phyloP scores from a whole-genome alignment of 2,329 filamentous ascomycete species.

The Plectosphaerella plurivora region DNA sequence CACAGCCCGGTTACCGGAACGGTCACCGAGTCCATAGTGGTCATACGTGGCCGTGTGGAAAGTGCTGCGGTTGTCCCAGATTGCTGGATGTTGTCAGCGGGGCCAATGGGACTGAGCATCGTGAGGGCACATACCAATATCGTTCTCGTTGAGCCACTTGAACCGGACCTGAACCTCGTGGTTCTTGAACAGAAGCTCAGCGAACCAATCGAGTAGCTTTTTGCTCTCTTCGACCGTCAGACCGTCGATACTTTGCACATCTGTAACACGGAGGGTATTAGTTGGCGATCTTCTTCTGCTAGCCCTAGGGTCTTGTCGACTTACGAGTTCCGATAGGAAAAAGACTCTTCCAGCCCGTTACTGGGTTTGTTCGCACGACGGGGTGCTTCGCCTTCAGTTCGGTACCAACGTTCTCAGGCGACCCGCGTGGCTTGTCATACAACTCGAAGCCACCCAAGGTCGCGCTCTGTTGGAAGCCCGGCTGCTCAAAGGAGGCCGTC shows the following conservation, averaged over 20 bases:
- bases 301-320: too few species aligned
- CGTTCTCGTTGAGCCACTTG: conserved; percentile 39
- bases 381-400: conserved; percentile 47
- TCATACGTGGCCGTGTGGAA: conserved; percentile 57
- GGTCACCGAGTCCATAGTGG: too few species aligned
- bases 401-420: conserved; percentile 39
- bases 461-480: conserved; percentile 30
- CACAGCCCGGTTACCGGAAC: too few species aligned
- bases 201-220: conserved; percentile 35
- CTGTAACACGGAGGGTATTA: too few species aligned
- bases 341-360: conserved; percentile 54
- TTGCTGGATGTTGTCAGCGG: conserved; percentile 31
- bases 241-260: conserved; percentile 37
- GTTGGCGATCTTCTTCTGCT: too few species aligned
- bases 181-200: conserved; percentile 36
- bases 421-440: conserved; percentile 27
- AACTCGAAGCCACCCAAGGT: conserved; percentile 22
- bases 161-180: conserved; percentile 44
- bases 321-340: conserved; percentile 38
- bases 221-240: conserved; percentile 36
- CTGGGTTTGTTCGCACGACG: conserved; percentile 56
- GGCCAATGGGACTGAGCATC: not conserved
- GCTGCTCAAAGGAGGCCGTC: conserved; percentile 39
- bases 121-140: conserved; percentile 23
- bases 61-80: conserved; percentile 58